These are phyloP conservation scores for Apophysomyces elegans DNA, from an alignment of 371 early-diverging fungal species.

Conservation along the genomic window DNA sequence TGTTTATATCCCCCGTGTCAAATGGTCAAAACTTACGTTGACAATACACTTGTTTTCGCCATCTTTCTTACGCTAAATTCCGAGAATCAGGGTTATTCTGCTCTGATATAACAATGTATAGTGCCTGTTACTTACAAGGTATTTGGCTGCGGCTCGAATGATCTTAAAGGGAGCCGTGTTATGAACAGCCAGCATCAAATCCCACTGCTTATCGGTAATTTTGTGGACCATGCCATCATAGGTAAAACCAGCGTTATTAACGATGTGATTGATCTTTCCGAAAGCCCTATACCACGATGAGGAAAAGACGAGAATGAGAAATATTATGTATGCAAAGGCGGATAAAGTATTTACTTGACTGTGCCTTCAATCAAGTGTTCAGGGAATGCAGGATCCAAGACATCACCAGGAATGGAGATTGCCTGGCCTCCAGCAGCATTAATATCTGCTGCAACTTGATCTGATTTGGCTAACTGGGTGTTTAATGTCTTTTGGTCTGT, in stretches of 20 bases:
- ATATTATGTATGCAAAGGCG: neutral
- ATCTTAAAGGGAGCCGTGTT: conserved; percentile 74
- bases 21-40: conserved; percentile 40
- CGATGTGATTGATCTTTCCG: conserved; percentile 73
- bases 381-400: conserved; percentile 59
- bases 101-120: too few relatives aligned
- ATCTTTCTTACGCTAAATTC: conserved; percentile 47
- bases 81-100: too few relatives aligned
- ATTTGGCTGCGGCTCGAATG: conserved; percentile 66
- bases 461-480: conserved; percentile 48
- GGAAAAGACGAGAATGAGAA: neutral
- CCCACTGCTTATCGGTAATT: conserved; percentile 72
- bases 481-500: neutral
- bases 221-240: conserved; percentile 75
- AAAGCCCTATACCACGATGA: conserved; percentile 42
- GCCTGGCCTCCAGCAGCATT: conserved; percentile 62
- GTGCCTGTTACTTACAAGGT: conserved; percentile 40
- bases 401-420: conserved; percentile 62
- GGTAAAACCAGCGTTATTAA: conserved; percentile 77
- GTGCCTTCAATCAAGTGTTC: conserved; percentile 62
- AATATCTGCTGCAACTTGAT: conserved; percentile 67
- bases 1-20: neutral
- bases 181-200: conserved; percentile 69
- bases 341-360: conserved; percentile 47
- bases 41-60: conserved; percentile 57